These are phyloP conservation scores for Flaveria linearis DNA, from an alignment of 129 eudicot genomes.

Conservation along the genomic window DNA sequence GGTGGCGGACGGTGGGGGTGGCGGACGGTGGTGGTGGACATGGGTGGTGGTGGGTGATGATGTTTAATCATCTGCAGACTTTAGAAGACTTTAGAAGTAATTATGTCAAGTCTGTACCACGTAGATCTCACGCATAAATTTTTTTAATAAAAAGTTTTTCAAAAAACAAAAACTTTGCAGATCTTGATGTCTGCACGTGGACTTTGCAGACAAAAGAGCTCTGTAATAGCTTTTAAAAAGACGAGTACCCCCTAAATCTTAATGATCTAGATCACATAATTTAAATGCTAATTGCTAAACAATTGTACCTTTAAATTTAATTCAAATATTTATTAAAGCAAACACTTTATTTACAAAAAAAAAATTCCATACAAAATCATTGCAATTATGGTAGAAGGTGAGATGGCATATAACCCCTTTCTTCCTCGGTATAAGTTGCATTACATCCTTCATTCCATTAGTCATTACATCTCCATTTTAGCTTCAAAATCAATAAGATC, in stretches of 20 bases:
- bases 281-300: background rate
- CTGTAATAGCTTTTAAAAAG: too few species aligned
- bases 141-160: too few species aligned
- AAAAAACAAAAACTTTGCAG: too few species aligned
- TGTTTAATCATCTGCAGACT: too few species aligned
- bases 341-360: constrained; percentile 5
- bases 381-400: constrained; percentile 8
- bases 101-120: too few species aligned
- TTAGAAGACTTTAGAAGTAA: too few species aligned
- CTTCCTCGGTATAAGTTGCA: background rate
- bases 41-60: too few species aligned
- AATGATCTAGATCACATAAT: background rate
- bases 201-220: too few species aligned
- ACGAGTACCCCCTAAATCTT: background rate
- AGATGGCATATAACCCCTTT: background rate
- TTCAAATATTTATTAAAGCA: constrained; percentile 11
- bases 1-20: too few species aligned
- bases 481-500: background rate
- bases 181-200: too few species aligned
- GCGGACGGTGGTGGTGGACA: too few species aligned
- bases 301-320: background rate
- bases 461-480: background rate
- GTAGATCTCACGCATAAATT: too few species aligned
- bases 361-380: constrained; percentile 1
- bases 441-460: background rate